Conservation (phyloP, 371 early-diverging fungal genomes). For the Mortierella sp. region DNA sequence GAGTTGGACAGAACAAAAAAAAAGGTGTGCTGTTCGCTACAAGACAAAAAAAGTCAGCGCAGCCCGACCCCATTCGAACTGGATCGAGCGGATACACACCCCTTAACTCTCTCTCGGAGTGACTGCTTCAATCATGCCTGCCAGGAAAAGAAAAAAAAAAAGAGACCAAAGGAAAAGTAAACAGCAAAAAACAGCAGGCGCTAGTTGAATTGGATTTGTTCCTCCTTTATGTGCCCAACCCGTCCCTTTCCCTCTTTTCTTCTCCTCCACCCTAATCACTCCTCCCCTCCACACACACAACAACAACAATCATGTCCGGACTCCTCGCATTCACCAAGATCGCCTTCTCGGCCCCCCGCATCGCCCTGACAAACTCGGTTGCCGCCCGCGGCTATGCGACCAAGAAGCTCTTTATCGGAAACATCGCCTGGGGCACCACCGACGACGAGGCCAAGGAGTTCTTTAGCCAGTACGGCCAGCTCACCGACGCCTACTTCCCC, state of each 20-base stretch:
- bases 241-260: conserved; percentile 6
- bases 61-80: not conserved
- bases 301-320: conserved; percentile 41
- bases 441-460: conserved; percentile 63
- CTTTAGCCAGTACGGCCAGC: conserved; percentile 60
- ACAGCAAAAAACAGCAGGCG: not conserved
- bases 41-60: not conserved
- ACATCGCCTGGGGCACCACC: conserved; percentile 73
- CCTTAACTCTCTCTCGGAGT: not conserved
- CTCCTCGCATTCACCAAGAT: conserved; percentile 53
- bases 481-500: conserved; percentile 58
- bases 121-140: not conserved
- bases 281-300: not conserved
- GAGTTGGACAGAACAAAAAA: too few relatives aligned
- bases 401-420: conserved; percentile 77
- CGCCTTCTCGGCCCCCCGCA: conserved; percentile 52
- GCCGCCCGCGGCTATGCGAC: conserved; percentile 57
- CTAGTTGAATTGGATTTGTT: not conserved
- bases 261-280: not conserved
- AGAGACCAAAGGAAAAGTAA: not conserved
- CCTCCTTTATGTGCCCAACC: not conserved
- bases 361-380: conserved; percentile 43
- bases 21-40: not conserved
- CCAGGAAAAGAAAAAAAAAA: not conserved
- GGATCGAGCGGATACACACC: not conserved